These are phyloP conservation scores for Fusarium liriodendri DNA, from an alignment of 2,329 filamentous ascomycete genomes.

Conservation along the genomic window DNA sequence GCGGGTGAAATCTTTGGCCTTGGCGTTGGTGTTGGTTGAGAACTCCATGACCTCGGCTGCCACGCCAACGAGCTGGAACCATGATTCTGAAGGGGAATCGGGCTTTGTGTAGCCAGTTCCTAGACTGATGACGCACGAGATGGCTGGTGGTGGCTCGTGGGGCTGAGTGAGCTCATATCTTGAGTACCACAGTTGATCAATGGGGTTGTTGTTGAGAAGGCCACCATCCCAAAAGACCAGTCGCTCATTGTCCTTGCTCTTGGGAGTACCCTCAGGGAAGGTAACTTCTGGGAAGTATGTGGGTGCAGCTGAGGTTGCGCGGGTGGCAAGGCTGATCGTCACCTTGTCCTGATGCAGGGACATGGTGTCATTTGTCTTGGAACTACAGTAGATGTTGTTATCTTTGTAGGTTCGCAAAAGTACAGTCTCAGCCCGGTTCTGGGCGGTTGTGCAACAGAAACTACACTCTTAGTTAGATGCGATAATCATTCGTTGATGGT, in stretches of 20 bases:
- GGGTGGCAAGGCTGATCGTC: slow-evolving; percentile 34
- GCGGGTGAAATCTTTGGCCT: slow-evolving; percentile 33
- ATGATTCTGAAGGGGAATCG: background rate
- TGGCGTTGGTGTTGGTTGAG: slow-evolving; percentile 34
- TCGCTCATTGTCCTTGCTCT: background rate
- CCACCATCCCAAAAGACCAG: slow-evolving; percentile 33
- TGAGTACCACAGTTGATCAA: slow-evolving; percentile 35
- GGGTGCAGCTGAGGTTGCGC: slow-evolving; percentile 31
- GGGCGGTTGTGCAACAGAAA: slow-evolving; percentile 19
- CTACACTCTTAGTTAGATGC: background rate
- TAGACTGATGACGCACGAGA: slow-evolving; percentile 28
- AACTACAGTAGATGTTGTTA: slow-evolving; percentile 12
- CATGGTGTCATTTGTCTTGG: slow-evolving; percentile 24
- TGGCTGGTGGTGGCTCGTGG: background rate
- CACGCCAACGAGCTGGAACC: slow-evolving; percentile 21
- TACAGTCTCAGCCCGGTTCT: slow-evolving; percentile 32
- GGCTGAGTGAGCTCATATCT: slow-evolving; percentile 29
- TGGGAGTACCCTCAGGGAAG: slow-evolving; percentile 9
- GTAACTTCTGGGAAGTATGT: slow-evolving; percentile 32
- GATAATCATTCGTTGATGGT: rapidly evolving
- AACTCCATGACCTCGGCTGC: slow-evolving; percentile 34
- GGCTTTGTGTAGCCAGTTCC: slow-evolving; percentile 27
- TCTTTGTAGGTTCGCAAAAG: slow-evolving; percentile 27
- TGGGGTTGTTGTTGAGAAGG: slow-evolving; percentile 35
- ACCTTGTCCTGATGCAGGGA: slow-evolving; percentile 10